Conservation (phyloP, 805 yeast genomes). For the Ogataea thermomethanolica region DNA sequence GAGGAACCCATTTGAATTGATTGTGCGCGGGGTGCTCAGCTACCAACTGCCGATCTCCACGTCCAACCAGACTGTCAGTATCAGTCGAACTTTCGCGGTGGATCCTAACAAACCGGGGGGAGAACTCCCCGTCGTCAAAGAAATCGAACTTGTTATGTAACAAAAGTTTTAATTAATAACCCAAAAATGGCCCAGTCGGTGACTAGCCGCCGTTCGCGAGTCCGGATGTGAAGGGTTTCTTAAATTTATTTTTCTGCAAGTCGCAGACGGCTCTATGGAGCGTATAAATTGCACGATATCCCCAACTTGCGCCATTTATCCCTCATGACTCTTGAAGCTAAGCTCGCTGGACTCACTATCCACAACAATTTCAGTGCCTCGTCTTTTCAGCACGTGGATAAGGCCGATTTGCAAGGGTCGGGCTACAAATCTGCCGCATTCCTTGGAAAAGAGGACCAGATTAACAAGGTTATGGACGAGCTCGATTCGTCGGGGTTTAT, state of each 20-base stretch:
- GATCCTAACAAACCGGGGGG: slow-evolving; percentile 41
- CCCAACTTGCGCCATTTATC: background rate
- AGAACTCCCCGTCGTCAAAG: background rate
- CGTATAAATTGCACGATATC: slow-evolving; percentile 6
- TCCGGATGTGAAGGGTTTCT: background rate
- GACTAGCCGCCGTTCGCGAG: background rate
- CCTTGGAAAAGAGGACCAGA: slow-evolving; percentile 76
- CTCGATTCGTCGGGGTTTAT: slow-evolving; percentile 83
- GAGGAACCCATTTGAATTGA: slow-evolving; percentile 79
- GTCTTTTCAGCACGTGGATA: slow-evolving; percentile 33
- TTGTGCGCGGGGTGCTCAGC: slow-evolving; percentile 75
- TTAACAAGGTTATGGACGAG: slow-evolving; percentile 75
- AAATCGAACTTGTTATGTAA: background rate
- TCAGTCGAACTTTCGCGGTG: slow-evolving; percentile 54
- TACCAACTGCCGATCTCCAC: slow-evolving; percentile 68
- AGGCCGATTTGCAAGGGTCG: slow-evolving; percentile 28
- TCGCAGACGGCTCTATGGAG: background rate
- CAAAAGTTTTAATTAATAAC: background rate
- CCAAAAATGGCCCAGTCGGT: background rate
- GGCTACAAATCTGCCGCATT: slow-evolving; percentile 79
- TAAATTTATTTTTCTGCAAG: background rate
- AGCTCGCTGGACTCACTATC: slow-evolving; percentile 26
- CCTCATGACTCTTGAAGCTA: slow-evolving; percentile 11
- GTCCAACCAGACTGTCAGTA: slow-evolving; percentile 53
- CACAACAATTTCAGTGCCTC: slow-evolving; percentile 36